Conservation (phyloP, 768 basidiomycete genomes). For the Tylopilus balloui region DNA sequence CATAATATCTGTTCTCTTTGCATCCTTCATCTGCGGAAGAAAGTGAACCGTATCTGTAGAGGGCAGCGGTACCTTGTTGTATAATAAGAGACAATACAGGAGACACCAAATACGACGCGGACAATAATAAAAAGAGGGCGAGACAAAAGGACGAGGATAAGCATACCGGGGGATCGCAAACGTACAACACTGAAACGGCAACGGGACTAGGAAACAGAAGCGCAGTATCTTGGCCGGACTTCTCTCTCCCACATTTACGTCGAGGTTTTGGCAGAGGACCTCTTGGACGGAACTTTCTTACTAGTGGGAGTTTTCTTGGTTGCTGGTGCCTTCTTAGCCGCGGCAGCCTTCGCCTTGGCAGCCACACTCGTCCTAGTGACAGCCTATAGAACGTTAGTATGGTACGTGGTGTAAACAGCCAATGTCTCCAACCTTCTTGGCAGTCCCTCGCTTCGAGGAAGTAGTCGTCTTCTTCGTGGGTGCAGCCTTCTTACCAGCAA, state of each 20-base stretch:
- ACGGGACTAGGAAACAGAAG: slow-evolving; percentile 4
- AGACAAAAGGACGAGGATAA: slow-evolving; percentile 11
- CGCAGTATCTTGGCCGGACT: neutral
- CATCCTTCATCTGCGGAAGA: too few species aligned
- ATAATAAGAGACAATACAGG: slow-evolving; percentile 27
- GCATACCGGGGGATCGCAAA: slow-evolving; percentile 30
- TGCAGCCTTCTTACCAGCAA: slow-evolving; percentile 31
- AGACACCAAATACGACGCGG: slow-evolving; percentile 27
- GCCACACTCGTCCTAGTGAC: slow-evolving; percentile 47
- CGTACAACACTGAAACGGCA: slow-evolving; percentile 23
- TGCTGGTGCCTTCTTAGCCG: slow-evolving; percentile 33
- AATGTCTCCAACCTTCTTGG: slow-evolving; percentile 53
- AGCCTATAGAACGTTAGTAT: slow-evolving; percentile 34
- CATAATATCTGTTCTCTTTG: too few species aligned
- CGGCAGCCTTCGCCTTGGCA: slow-evolving; percentile 29
- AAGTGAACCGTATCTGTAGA: neutral
- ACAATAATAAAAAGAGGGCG: slow-evolving; percentile 20
- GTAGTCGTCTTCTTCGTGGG: slow-evolving; percentile 38
- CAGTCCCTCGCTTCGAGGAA: slow-evolving; percentile 46
- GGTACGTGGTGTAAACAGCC: neutral
- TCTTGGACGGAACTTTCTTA: slow-evolving; percentile 25
- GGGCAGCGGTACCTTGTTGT: slow-evolving; percentile 1
- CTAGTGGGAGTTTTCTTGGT: slow-evolving; percentile 24
- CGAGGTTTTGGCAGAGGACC: slow-evolving; percentile 16
- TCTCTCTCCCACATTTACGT: slow-evolving; percentile 5